phyloP scores from a whole-genome alignment of 768 basidiomycete species.

The Hericium coralloides region DNA sequence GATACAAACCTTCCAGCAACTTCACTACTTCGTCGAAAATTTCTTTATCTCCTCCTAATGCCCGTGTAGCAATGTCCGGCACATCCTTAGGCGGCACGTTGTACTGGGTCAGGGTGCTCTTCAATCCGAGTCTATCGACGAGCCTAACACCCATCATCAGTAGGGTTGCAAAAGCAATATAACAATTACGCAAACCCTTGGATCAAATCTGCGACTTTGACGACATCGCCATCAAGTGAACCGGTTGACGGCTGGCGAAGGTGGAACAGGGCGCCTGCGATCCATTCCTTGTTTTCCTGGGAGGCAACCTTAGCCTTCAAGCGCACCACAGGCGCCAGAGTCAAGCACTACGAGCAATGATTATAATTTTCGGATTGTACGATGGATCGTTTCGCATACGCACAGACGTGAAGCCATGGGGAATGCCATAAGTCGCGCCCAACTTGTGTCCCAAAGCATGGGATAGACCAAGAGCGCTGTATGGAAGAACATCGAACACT shows the following conservation, averaged over 20 bases:
- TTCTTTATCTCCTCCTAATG: slow-evolving; percentile 35
- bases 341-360: slow-evolving; percentile 45
- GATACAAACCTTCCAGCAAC: slow-evolving; percentile 41
- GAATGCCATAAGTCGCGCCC: slow-evolving; percentile 65
- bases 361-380: no score
- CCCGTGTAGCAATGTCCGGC: slow-evolving; percentile 40
- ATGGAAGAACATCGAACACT: neutral
- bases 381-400: slow-evolving; percentile 14
- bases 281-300: slow-evolving; percentile 51
- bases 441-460: slow-evolving; percentile 69
- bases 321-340: slow-evolving; percentile 53
- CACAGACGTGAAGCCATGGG: slow-evolving; percentile 81
- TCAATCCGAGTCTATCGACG: slow-evolving; percentile 48
- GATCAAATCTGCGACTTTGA: slow-evolving; percentile 43
- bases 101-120: slow-evolving; percentile 49
- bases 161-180: neutral
- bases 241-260: slow-evolving; percentile 53
- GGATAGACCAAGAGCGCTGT: slow-evolving; percentile 62
- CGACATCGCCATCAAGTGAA: slow-evolving; percentile 54
- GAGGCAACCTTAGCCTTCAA: slow-evolving; percentile 51
- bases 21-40: slow-evolving; percentile 33
- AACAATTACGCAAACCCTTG: slow-evolving; percentile 33
- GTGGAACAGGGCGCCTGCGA: slow-evolving; percentile 50
- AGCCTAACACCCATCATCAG: slow-evolving; percentile 31
- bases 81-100: slow-evolving; percentile 54